phyloP scores from a whole-genome alignment of 176 grass and related monocot genomes.

The Musa itinerans region DNA sequence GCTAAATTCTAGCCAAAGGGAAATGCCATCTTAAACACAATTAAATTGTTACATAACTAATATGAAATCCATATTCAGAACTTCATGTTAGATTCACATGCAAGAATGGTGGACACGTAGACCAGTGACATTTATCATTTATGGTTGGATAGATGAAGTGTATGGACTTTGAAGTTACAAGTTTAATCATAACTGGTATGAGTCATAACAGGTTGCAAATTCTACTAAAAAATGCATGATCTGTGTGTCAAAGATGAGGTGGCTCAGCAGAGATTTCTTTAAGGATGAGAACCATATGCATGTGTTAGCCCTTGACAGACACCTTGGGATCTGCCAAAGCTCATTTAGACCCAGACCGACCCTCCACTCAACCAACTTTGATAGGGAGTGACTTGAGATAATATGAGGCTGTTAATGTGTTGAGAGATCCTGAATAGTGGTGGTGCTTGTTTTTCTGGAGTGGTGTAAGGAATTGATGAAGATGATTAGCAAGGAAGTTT shows the following conservation, averaged over 20 bases:
- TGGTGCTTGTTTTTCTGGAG: background rate
- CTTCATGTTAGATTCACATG: background rate
- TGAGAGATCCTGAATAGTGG: background rate
- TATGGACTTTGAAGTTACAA: background rate
- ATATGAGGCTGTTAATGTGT: background rate
- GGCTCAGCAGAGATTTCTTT: too few relatives aligned
- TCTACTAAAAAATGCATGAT: too few relatives aligned
- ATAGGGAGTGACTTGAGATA: background rate
- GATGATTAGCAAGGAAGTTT: too few relatives aligned
- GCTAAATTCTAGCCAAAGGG: background rate
- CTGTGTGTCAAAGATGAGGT: too few relatives aligned
- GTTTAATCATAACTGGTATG: background rate
- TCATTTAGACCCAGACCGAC: too few relatives aligned
- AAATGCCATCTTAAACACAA: background rate
- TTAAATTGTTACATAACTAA: background rate
- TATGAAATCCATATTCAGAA: background rate
- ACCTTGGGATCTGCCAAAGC: too few relatives aligned
- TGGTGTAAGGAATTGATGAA: background rate
- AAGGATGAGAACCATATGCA: too few relatives aligned
- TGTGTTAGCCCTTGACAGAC: too few relatives aligned
- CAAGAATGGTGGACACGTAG: background rate
- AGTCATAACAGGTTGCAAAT: too few relatives aligned
- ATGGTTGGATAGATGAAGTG: background rate
- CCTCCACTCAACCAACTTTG: too few relatives aligned
- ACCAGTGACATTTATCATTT: background rate